Percentiles rank a stretch among this genome's conserved stretches.
These are phyloP conservation scores for Trichoderma hamatum DNA, from an alignment of 2,329 filamentous ascomycete genomes.

Conservation along the genomic window DNA sequence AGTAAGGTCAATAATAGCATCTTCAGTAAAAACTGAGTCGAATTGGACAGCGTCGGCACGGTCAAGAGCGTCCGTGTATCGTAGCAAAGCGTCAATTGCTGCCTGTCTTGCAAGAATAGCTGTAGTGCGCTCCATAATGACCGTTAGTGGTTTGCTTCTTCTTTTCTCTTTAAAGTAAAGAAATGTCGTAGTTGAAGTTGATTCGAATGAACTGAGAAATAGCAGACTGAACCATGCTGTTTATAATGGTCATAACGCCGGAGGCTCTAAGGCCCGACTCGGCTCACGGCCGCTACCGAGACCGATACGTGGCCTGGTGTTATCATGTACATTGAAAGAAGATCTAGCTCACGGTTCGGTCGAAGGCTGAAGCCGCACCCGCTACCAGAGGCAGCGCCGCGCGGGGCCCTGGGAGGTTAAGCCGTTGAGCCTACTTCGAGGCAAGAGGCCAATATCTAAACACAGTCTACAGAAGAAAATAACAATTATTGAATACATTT, in stretches of 20 bases:
- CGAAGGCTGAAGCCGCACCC: background rate
- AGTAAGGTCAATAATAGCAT: background rate
- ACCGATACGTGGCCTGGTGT: background rate
- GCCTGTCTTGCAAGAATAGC: background rate
- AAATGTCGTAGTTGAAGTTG: background rate
- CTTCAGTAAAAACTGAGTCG: background rate
- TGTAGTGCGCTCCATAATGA: background rate
- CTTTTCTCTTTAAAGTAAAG: background rate
- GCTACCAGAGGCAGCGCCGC: background rate
- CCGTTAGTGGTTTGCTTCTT: background rate
- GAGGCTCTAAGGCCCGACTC: background rate
- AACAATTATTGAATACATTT: too few species aligned
- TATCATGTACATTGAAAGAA: background rate
- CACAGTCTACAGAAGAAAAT: too few species aligned
- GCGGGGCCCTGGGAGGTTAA: too few species aligned
- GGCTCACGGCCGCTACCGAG: background rate
- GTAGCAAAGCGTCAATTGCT: slow-evolving; percentile 1
- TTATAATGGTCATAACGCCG: background rate
- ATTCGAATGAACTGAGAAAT: background rate
- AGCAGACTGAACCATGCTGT: background rate
- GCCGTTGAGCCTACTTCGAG: background rate
- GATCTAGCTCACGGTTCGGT: background rate
- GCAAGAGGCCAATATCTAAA: too few species aligned
- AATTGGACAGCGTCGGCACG: background rate
- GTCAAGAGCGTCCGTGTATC: slow-evolving; percentile 1